These are phyloP conservation scores for Phytophthora fragariae DNA, from an alignment of 352 stramenopile species.

Conservation along the genomic window DNA sequence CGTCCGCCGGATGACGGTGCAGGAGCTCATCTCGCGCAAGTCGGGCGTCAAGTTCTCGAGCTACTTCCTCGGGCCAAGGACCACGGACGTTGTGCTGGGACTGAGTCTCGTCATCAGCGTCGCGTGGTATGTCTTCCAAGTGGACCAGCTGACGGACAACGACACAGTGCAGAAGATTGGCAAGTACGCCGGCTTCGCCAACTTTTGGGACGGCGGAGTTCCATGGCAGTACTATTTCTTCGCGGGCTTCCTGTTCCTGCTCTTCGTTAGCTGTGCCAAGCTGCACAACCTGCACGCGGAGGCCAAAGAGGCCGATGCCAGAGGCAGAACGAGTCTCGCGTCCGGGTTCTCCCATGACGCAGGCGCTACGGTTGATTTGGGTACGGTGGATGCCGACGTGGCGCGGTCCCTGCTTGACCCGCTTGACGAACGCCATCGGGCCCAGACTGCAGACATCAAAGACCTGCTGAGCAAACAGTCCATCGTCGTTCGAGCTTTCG, in stretches of 20 bases:
- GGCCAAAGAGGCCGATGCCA: slow-evolving; percentile 15
- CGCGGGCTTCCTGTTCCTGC: slow-evolving; percentile 55
- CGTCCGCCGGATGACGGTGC: slow-evolving; percentile 63
- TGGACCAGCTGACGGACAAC: slow-evolving; percentile 50
- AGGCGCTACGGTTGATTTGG: slow-evolving; percentile 33
- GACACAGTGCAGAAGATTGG: slow-evolving; percentile 44
- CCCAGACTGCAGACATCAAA: slow-evolving; percentile 47
- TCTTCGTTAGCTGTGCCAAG: slow-evolving; percentile 71
- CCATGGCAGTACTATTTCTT: slow-evolving; percentile 81
- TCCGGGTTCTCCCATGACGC: slow-evolving; percentile 25
- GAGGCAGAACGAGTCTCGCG: slow-evolving; percentile 15
- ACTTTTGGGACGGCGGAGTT: slow-evolving; percentile 54
- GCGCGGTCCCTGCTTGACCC: slow-evolving; percentile 42
- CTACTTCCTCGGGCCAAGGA: slow-evolving; percentile 54
- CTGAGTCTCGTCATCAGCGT: slow-evolving; percentile 59
- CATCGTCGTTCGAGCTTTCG: slow-evolving; percentile 69
- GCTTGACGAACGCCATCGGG: slow-evolving; percentile 37
- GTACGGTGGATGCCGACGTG: slow-evolving; percentile 37
- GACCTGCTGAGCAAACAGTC: slow-evolving; percentile 70
- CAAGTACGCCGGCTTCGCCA: slow-evolving; percentile 65
- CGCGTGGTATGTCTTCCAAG: slow-evolving; percentile 66
- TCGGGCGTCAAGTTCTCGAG: slow-evolving; percentile 38
- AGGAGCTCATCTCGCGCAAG: slow-evolving; percentile 51
- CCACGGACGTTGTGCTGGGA: slow-evolving; percentile 53
- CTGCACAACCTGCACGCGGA: slow-evolving; percentile 68